These are phyloP conservation scores for Maudiozyma pseudohumilis DNA, from an alignment of 805 yeast species.

Conservation along the genomic window DNA sequence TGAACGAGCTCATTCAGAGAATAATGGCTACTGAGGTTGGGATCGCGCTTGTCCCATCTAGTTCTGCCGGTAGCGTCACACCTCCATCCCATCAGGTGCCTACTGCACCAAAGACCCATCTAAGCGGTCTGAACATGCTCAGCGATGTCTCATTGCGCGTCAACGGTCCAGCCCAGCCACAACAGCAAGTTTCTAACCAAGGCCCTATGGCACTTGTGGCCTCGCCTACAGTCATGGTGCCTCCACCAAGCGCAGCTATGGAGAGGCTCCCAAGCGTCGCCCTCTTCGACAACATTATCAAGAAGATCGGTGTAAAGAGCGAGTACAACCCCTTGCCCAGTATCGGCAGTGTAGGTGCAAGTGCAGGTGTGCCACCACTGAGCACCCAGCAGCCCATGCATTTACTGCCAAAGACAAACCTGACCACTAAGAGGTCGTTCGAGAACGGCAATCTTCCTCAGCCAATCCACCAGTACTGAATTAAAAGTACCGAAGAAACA, in stretches of 20 bases:
- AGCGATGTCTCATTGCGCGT: constrained; percentile 24
- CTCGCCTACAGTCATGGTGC: no score
- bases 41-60: no score
- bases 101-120: constrained; percentile 28
- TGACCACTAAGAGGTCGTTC: constrained; percentile 14
- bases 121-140: constrained; percentile 23
- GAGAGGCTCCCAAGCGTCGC: constrained; percentile 6
- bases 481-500: no score
- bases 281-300: constrained; percentile 3
- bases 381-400: not conserved
- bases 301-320: not conserved
- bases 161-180: constrained; percentile 3
- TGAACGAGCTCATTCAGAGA: constrained; percentile 45
- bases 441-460: constrained; percentile 23
- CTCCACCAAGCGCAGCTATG: not conserved
- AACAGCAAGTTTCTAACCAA: not conserved
- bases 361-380: not conserved
- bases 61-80: no score
- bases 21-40: no score
- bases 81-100: no score
- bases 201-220: no score
- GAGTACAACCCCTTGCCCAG: not conserved
- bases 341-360: not conserved
- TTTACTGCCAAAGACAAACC: constrained; percentile 7
- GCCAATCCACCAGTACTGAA: constrained; percentile 26